These are phyloP conservation scores for Phytophthora podocarpi DNA, from an alignment of 352 stramenopile species.

Conservation along the genomic window DNA sequence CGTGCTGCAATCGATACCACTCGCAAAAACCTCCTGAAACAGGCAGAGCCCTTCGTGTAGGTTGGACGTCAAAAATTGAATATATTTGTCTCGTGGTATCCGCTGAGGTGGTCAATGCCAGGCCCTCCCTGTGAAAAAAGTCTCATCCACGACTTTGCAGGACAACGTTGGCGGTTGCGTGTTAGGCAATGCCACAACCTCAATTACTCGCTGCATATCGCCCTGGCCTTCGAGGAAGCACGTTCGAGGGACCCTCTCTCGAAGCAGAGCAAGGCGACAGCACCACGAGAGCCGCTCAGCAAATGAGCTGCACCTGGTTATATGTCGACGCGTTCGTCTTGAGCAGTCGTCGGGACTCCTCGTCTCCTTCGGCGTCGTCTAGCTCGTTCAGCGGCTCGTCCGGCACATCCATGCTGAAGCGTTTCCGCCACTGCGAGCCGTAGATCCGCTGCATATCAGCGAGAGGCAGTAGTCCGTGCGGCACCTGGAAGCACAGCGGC, in stretches of 20 bases:
- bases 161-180: too few relatives aligned
- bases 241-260: slow-evolving; percentile 21
- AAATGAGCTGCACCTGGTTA: slow-evolving; percentile 53
- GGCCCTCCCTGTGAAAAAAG: too few relatives aligned
- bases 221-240: slow-evolving; percentile 20
- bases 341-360: slow-evolving; percentile 32
- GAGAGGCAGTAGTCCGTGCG: slow-evolving; percentile 33
- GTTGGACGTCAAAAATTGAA: slow-evolving; percentile 18
- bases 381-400: slow-evolving; percentile 50
- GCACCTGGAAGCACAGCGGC: slow-evolving; percentile 52
- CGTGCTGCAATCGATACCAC: too few relatives aligned
- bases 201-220: slow-evolving; percentile 11
- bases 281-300: slow-evolving; percentile 28
- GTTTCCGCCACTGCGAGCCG: slow-evolving; percentile 41
- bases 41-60: too few relatives aligned
- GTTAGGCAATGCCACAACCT: slow-evolving; percentile 11
- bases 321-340: slow-evolving; percentile 39
- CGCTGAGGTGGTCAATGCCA: neutral
- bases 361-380: slow-evolving; percentile 37
- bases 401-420: slow-evolving; percentile 60
- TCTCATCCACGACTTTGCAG: too few relatives aligned
- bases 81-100: slow-evolving; percentile 18
- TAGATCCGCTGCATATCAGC: slow-evolving; percentile 40
- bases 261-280: slow-evolving; percentile 11
- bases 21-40: too few relatives aligned